phyloP scores from a whole-genome alignment of 495 filamentous ascomycete species.

The Endocarpon pusillum region DNA sequence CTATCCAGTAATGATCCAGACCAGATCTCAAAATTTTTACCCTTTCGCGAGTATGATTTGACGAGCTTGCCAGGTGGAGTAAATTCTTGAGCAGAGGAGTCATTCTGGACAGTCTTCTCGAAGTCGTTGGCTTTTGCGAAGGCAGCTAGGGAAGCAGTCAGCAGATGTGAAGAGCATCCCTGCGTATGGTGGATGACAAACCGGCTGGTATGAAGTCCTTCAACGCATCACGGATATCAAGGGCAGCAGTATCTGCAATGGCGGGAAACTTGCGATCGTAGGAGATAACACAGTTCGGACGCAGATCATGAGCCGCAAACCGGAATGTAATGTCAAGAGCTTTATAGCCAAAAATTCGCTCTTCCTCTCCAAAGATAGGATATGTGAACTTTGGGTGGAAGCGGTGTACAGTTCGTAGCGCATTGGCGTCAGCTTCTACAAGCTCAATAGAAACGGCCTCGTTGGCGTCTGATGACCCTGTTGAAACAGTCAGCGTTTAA shows the following conservation, averaged over 20 bases:
- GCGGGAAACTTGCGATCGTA: constrained; percentile 58
- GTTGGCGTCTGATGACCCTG: constrained; percentile 62
- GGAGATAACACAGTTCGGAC: constrained; percentile 51
- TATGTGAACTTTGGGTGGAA: constrained; percentile 86
- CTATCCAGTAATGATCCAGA: constrained; percentile 37
- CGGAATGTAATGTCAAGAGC: constrained; percentile 55
- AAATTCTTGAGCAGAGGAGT: constrained; percentile 37
- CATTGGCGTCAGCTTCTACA: constrained; percentile 36
- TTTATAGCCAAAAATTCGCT: constrained; percentile 82
- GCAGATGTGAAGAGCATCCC: not conserved
- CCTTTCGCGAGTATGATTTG: constrained; percentile 30
- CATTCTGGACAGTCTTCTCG: constrained; percentile 36
- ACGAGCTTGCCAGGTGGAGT: constrained; percentile 40
- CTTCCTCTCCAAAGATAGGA: constrained; percentile 77
- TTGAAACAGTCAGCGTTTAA: constrained; percentile 7
- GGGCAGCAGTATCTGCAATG: constrained; percentile 50
- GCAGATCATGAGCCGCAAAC: constrained; percentile 69
- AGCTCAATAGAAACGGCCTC: constrained; percentile 57
- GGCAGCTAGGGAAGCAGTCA: constrained; percentile 15
- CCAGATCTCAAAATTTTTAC: constrained; percentile 44
- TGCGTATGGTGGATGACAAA: constrained; percentile 17
- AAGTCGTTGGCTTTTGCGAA: constrained; percentile 44
- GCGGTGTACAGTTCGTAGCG: constrained; percentile 37
- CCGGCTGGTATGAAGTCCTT: constrained; percentile 50
- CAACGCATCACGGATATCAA: constrained; percentile 48